These are phyloP conservation scores for Cladosporium oxysporum DNA, from an alignment of 2,329 filamentous ascomycete species.

Conservation along the genomic window DNA sequence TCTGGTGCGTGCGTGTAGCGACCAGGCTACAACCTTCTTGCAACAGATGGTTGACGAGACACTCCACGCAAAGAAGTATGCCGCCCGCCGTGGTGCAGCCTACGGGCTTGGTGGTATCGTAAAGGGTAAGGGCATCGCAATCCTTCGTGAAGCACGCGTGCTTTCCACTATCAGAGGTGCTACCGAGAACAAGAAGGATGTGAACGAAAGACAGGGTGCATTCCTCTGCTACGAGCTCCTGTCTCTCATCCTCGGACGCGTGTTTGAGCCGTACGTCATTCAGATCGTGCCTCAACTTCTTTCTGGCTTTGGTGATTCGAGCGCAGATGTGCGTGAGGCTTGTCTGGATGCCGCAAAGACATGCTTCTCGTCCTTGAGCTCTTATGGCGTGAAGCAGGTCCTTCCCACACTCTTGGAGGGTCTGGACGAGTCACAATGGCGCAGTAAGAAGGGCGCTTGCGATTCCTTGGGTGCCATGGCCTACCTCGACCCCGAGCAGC, in stretches of 20 bases:
- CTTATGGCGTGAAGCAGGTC: slow-evolving; percentile 93
- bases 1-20: slow-evolving; percentile 76
- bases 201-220: slow-evolving; percentile 83
- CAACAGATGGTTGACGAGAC: slow-evolving; percentile 78
- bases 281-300: slow-evolving; percentile 91
- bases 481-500: slow-evolving; percentile 92
- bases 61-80: slow-evolving; percentile 86
- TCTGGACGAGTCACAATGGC: slow-evolving; percentile 93
- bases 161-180: slow-evolving; percentile 78
- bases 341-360: slow-evolving; percentile 92
- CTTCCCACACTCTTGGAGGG: slow-evolving; percentile 88
- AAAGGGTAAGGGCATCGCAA: slow-evolving; percentile 79
- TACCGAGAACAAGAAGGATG: slow-evolving; percentile 93
- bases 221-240: slow-evolving; percentile 89
- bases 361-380: slow-evolving; percentile 90
- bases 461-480: slow-evolving; percentile 98
- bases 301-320: slow-evolving; percentile 83
- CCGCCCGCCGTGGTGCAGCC: slow-evolving; percentile 86
- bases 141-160: slow-evolving; percentile 82
- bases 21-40: slow-evolving; percentile 78
- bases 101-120: slow-evolving; percentile 93
- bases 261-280: slow-evolving; percentile 96
- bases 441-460: slow-evolving; percentile 97
- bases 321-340: slow-evolving; percentile 85
- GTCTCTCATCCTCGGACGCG: slow-evolving; percentile 77